Evolutionary conservation across 2,329 filamentous ascomycete genomes (phyloP).

Genomic region (Xylariaceae sp.): DNA sequence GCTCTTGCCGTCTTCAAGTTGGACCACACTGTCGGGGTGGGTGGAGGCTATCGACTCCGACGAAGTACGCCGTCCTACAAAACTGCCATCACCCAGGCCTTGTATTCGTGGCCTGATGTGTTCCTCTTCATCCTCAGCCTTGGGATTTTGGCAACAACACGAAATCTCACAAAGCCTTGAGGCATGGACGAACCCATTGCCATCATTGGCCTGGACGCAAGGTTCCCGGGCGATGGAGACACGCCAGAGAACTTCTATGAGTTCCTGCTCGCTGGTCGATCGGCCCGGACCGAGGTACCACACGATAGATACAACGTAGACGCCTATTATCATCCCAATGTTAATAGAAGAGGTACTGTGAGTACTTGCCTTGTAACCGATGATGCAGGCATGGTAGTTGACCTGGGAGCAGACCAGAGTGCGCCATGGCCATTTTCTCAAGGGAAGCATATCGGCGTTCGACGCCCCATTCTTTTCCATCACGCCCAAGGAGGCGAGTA

Average conservation of each 20-base stretch:
- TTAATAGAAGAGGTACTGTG: conserved; percentile 26
- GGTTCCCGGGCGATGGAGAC: conserved; percentile 26
- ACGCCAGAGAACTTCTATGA: conserved; percentile 27
- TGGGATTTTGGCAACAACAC: too few relatives aligned
- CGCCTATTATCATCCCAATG: conserved; percentile 30
- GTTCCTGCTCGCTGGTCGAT: conserved; percentile 27
- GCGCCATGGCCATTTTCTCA: conserved; percentile 17
- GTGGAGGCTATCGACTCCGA: too few relatives aligned
- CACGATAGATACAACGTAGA: conserved; percentile 28
- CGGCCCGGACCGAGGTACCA: conserved; percentile 25
- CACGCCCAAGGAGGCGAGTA: conserved; percentile 15
- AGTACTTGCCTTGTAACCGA: too few relatives aligned
- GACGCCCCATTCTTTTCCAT: conserved; percentile 22
- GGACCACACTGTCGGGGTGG: too few relatives aligned
- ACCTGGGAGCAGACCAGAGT: conserved; percentile 15
- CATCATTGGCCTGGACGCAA: conserved; percentile 25
- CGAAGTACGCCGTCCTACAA: too few relatives aligned
- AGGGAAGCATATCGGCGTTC: conserved; percentile 12
- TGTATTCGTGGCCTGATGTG: too few relatives aligned
- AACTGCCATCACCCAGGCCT: too few relatives aligned
- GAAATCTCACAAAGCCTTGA: too few relatives aligned
- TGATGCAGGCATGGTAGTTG: too few relatives aligned
- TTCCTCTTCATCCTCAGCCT: too few relatives aligned
- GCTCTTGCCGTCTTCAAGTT: too few relatives aligned
- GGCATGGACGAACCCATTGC: conserved; percentile 30